A percentile compares a stretch with the other conserved stretches of the same genome.
Evolutionary conservation across 331 rosid species (phyloP).

Genomic region (Cydonia oblonga): DNA sequence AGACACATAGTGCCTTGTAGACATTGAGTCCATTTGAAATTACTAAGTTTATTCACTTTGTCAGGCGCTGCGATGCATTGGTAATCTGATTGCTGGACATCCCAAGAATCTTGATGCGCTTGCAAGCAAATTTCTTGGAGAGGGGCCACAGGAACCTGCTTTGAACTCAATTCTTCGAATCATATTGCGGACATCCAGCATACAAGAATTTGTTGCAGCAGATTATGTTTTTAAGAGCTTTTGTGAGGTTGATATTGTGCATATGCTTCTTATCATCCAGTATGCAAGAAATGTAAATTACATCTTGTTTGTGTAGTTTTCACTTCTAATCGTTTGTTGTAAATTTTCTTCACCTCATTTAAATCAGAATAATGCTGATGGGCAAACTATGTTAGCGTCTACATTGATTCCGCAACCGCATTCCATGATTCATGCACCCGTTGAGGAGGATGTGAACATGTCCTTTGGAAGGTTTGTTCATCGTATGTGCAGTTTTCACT

Average conservation of each 20-base stretch:
- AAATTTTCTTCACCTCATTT: constrained; percentile 12
- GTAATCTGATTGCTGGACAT: constrained; percentile 75
- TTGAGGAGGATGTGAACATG: constrained; percentile 84
- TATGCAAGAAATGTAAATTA: not conserved
- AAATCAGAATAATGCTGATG: constrained; percentile 66
- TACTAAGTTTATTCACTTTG: not conserved
- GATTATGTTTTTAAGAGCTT: constrained; percentile 77
- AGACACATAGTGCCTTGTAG: not conserved
- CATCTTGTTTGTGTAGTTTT: not conserved
- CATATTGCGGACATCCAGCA: constrained; percentile 74
- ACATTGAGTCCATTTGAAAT: not conserved
- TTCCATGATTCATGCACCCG: constrained; percentile 49
- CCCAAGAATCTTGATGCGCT: constrained; percentile 61
- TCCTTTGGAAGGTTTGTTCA: constrained; percentile 86
- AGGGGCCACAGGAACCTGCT: constrained; percentile 81
- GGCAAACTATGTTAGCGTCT: constrained; percentile 82
- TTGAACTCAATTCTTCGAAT: constrained; percentile 73
- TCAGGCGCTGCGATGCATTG: constrained; percentile 72
- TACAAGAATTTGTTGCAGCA: constrained; percentile 76
- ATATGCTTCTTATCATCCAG: not conserved
- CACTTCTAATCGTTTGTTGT: not conserved
- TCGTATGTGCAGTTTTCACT: constrained; percentile 6
- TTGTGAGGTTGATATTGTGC: constrained; percentile 62
- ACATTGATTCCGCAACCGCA: constrained; percentile 86
- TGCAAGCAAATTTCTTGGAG: constrained; percentile 76